Conservation (phyloP, 2,329 filamentous ascomycete genomes). For the Hypoxylon sp. region DNA sequence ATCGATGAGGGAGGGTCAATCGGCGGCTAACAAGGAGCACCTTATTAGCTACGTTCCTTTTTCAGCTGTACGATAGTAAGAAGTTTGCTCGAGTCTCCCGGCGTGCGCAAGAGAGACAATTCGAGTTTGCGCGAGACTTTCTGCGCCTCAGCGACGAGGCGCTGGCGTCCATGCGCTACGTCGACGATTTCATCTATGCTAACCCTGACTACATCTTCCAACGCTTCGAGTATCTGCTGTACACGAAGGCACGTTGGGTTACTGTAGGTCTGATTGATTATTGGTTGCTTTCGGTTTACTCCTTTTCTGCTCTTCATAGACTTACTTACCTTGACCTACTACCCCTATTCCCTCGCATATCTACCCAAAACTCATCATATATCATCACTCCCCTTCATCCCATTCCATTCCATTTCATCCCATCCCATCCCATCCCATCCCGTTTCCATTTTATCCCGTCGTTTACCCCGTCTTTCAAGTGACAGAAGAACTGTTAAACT, state of each 20-base stretch:
- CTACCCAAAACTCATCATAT: not conserved
- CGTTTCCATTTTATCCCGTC: not conserved
- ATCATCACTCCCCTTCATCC: not conserved
- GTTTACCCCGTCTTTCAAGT: not conserved
- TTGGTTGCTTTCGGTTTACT: not conserved
- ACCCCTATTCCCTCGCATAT: not conserved
- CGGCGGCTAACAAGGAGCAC: slow-evolving; percentile 1
- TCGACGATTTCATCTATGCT: slow-evolving; percentile 39
- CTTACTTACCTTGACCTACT: not conserved
- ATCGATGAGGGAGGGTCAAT: not conserved
- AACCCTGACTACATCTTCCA: slow-evolving; percentile 32
- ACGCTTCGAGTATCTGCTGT: slow-evolving; percentile 37
- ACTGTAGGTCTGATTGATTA: slow-evolving; percentile 12
- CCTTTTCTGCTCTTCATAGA: not conserved
- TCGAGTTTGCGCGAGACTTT: slow-evolving; percentile 6
- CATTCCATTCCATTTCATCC: too few relatives aligned
- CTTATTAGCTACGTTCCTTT: slow-evolving; percentile 21
- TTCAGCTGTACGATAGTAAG: slow-evolving; percentile 11
- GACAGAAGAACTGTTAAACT: not conserved
- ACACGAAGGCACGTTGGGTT: slow-evolving; percentile 5
- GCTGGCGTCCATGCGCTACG: slow-evolving; percentile 35
- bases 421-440: too few relatives aligned
- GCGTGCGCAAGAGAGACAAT: slow-evolving; percentile 26
- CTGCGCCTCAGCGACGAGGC: slow-evolving; percentile 35
- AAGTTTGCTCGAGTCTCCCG: slow-evolving; percentile 32